Evolutionary conservation across 2,329 filamentous ascomycete species (phyloP), one percentile per base, ranked within the genome.

Genomic region (Hirsutella thompsonii): DNA sequence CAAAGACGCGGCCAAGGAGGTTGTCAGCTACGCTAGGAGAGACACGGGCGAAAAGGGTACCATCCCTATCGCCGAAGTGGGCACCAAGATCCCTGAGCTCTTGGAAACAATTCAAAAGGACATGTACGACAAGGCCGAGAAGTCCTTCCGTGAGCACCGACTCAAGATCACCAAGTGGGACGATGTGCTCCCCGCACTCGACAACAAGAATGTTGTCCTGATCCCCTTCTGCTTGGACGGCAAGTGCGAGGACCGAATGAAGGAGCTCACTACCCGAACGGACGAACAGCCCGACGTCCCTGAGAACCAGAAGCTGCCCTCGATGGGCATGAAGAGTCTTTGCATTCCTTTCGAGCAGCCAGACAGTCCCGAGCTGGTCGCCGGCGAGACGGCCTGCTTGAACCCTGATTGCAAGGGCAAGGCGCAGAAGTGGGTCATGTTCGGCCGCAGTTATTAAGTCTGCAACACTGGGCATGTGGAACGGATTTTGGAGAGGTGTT

Each of bases 211-310:
- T 57, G 80, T 96, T 35, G 81, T 93, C 35, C 69, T 96, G 45
- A 93, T 96, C 49, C 90, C 90, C 40, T 84, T 87, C 70, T 98
- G 93, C 59, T 69, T 89, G 46, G 83, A 76, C 29, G 65, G 67
- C 49, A 79, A 84, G 59, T 96, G 90, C 57, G 90, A 95, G 65
- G 90, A 95, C 54, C 78, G 86, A 61, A 87, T 96, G 68, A 96
- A 96, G 76, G 87, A 93, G 42, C 72, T 89, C 58, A 94, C 86
- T 47, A 86, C 83, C 35, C 81, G 83, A 48, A 83, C 80, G 52
- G 80, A 79, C 43, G 71, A 78, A 41, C 76, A 70, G 52, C 62
- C 68, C 41, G 62, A 64, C 39, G 59, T 67, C 28, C 68, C 72
- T 38, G 72, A 75, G 47, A 64, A 67, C 50, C 69, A 73, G 49